Conservation (phyloP, 2,329 filamentous ascomycete genomes). For the Hypoxylon sp. region DNA sequence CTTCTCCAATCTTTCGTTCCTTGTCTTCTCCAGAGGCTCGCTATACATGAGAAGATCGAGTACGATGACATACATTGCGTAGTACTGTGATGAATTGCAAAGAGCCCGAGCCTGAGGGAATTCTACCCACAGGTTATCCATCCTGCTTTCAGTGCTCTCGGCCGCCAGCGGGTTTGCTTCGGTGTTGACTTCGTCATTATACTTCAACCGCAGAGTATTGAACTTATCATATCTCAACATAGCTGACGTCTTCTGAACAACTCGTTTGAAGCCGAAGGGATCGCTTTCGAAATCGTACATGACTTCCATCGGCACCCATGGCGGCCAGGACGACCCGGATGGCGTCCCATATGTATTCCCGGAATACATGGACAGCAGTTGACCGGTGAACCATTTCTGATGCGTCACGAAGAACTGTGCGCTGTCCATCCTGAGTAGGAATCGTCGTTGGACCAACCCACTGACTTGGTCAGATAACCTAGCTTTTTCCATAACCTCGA, state of each 20-base stretch:
- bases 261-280: conserved; percentile 96
- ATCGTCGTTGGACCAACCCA: conserved; percentile 93
- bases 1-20: conserved; percentile 93
- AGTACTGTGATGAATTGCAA: conserved; percentile 97
- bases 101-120: conserved; percentile 95
- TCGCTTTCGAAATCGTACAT: conserved; percentile 97
- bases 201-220: conserved; percentile 96
- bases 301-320: conserved; percentile 97
- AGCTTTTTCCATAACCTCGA: conserved; percentile 98
- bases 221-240: conserved; percentile 97
- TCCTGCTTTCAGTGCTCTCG: conserved; percentile 78
- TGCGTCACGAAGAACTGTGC: conserved; percentile 98
- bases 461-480: conserved; percentile 92
- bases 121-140: conserved; percentile 96
- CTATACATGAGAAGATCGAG: conserved; percentile 95
- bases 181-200: conserved; percentile 90
- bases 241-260: conserved; percentile 96
- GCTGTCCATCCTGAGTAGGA: conserved; percentile 95
- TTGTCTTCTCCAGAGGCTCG: conserved; percentile 96
- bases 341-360: conserved; percentile 92
- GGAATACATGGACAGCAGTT: conserved; percentile 91
- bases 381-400: conserved; percentile 87
- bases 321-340: conserved; percentile 89
- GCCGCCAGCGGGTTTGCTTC: conserved; percentile 64
- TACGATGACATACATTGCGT: conserved; percentile 97